Percentiles rank a stretch among this genome's conserved stretches.
Evolutionary conservation across 768 basidiomycete species (phyloP).

Genomic region (Panaeolus papilionaceus): DNA sequence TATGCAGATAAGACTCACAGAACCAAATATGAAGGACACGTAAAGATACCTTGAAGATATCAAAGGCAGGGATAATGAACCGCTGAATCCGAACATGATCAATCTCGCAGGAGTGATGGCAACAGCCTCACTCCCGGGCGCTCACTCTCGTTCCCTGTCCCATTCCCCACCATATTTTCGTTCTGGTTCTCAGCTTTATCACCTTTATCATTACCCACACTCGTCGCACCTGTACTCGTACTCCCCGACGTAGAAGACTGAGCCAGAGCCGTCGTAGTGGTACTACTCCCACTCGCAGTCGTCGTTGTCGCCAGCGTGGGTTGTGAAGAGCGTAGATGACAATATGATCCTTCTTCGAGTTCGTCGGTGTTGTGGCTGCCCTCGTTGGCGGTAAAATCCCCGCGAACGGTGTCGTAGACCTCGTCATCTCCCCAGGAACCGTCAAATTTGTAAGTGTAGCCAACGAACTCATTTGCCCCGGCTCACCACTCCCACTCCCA

Average conservation of each 20-base stretch:
- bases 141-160: background rate
- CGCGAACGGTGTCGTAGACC: background rate
- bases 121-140: slow-evolving; percentile 1
- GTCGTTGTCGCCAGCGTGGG: background rate
- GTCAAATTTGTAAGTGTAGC: background rate
- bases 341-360: background rate
- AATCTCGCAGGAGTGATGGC: background rate
- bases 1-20: too few relatives aligned
- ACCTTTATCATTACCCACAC: background rate
- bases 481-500: background rate
- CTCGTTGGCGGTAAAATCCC: background rate
- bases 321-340: background rate
- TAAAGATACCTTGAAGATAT: too few relatives aligned
- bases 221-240: background rate
- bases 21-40: too few relatives aligned
- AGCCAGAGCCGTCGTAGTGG: background rate
- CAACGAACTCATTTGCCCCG: background rate
- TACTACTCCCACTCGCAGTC: background rate
- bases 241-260: background rate
- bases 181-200: background rate
- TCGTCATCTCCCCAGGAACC: background rate
- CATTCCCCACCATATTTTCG: background rate
- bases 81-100: background rate
- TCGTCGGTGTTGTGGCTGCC: too few relatives aligned
- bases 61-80: too few relatives aligned